Evolutionary conservation across 768 basidiomycete species (phyloP).

Genomic region (Agrocybe praecox): DNA sequence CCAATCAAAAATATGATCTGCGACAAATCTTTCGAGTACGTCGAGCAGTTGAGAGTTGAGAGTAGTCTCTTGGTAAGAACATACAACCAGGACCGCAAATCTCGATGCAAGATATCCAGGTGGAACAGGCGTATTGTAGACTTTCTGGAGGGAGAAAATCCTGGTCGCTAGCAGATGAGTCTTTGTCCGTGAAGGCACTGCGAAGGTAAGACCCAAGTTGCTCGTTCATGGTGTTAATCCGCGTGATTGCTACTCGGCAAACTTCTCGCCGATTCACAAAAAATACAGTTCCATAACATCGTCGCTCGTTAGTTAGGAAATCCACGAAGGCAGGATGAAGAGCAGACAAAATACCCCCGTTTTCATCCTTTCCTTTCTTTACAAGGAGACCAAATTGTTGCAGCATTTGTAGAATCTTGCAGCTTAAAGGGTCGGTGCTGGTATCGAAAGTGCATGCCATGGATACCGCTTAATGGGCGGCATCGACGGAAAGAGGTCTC

Average conservation of each 20-base stretch:
- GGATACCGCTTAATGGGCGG: neutral
- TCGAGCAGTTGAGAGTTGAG: neutral
- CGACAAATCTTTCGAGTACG: neutral
- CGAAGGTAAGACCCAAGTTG: neutral
- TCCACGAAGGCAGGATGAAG: neutral
- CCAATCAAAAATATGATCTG: neutral
- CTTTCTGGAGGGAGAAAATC: neutral
- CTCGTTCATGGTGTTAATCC: neutral
- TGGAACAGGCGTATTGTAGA: neutral
- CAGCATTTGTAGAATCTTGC: neutral
- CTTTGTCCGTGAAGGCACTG: neutral
- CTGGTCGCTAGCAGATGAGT: neutral
- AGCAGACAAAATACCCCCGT: neutral
- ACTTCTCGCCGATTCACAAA: neutral
- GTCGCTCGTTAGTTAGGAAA: neutral
- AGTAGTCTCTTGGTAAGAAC: neutral
- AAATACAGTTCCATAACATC: neutral
- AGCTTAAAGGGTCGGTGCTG: neutral
- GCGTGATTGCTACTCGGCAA: neutral
- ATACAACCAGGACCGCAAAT: neutral
- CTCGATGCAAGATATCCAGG: neutral
- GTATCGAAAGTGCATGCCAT: neutral
- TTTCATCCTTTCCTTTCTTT: neutral
- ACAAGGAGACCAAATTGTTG: neutral
- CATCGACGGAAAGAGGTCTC: neutral